A percentile compares a stretch with the other conserved stretches of the same genome.
Evolutionary conservation across 1,284 basidiomycete species (phyloP).

Genomic region (Cryptococcus sp.): DNA sequence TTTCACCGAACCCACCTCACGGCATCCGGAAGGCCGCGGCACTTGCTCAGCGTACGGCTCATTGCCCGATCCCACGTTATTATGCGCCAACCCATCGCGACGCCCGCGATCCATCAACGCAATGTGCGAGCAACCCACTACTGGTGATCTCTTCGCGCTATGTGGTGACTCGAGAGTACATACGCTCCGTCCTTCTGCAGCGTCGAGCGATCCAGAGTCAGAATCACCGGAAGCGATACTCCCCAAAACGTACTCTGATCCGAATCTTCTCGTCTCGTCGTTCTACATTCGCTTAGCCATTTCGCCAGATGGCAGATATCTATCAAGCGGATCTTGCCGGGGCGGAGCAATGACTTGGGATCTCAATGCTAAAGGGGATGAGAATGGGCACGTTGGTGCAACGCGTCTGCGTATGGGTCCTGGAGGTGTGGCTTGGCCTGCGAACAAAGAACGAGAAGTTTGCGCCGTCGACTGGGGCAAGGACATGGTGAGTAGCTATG

Average conservation of each 20-base stretch:
- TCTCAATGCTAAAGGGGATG: constrained; percentile 8
- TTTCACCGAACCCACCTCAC: constrained; percentile 27
- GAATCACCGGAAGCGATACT: constrained; percentile 24
- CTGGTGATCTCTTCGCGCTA: constrained; percentile 43
- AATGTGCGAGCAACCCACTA: constrained; percentile 39
- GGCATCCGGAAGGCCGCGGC: constrained; percentile 24
- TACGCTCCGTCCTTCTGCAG: constrained; percentile 37
- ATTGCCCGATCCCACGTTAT: constrained; percentile 41
- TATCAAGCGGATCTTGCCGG: constrained; percentile 42
- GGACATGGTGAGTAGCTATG: constrained; percentile 43
- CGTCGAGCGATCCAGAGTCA: not conserved
- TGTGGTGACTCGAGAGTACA: constrained; percentile 47
- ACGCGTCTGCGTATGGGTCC: constrained; percentile 21
- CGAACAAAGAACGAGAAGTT: constrained; percentile 37
- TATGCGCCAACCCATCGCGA: constrained; percentile 23
- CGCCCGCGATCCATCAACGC: constrained; percentile 45
- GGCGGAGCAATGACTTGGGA: constrained; percentile 51
- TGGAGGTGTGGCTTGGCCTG: constrained; percentile 19
- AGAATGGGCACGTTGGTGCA: constrained; percentile 16
- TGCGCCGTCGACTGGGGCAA: constrained; percentile 50
- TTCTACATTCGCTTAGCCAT: constrained; percentile 50
- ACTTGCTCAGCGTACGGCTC: constrained; percentile 22
- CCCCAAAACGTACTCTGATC: constrained; percentile 40
- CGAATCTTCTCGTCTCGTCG: constrained; percentile 34
- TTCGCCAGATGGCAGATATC: constrained; percentile 44